Percentiles rank a stretch among this genome's conserved stretches.
Evolutionary conservation across 257 asterid genomes (phyloP).

Genomic region (Nicotiana sylvestris): DNA sequence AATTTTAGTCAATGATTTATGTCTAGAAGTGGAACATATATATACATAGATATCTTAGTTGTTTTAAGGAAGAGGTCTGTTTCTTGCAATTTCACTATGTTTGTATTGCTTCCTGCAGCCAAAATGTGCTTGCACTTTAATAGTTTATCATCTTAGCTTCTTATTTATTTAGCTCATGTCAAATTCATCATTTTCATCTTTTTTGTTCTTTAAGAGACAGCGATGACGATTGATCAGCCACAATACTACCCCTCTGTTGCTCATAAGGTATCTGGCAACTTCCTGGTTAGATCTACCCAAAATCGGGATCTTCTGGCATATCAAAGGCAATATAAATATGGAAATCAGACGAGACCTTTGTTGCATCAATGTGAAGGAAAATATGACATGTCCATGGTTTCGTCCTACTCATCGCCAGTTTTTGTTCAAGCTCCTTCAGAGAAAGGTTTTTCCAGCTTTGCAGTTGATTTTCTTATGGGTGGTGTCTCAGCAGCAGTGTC

Average conservation of each 20-base stretch:
- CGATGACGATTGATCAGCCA: conserved; percentile 19
- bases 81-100: background rate
- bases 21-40: too few relatives aligned
- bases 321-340: conserved; percentile 17
- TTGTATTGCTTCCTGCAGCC: background rate
- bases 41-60: too few relatives aligned
- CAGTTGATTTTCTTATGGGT: conserved; percentile 39
- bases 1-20: too few relatives aligned
- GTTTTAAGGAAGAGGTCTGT: too few relatives aligned
- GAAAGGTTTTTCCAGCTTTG: conserved; percentile 30
- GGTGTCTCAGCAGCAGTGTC: conserved; percentile 52
- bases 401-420: conserved; percentile 27
- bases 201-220: background rate
- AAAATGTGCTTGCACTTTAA: background rate
- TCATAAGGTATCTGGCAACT: conserved; percentile 23
- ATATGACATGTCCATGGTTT: conserved; percentile 16
- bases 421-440: conserved; percentile 39
- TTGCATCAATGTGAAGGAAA: conserved; percentile 18
- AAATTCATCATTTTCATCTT: background rate
- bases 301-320: conserved; percentile 12
- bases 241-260: conserved; percentile 24
- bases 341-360: conserved; percentile 22
- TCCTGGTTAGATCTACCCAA: conserved; percentile 10
- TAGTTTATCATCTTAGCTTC: background rate
- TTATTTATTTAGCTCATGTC: background rate